Base-by-base conservation (phyloP, 805 yeast species). In the Jamesozyma gamospora region DNA sequence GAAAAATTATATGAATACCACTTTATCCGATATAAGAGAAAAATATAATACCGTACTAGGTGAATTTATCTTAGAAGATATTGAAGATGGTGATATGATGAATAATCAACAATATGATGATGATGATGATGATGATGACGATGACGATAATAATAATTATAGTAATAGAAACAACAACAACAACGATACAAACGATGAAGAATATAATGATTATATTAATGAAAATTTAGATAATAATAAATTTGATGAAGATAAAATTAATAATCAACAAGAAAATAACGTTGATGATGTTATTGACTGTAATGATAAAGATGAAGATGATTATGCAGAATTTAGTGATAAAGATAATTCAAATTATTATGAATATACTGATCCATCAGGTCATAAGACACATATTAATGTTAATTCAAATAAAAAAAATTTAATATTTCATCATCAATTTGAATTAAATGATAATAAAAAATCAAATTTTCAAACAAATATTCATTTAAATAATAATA, bases 41-140 rank as follows among this genome's bases (percentile, higher is more conserved):
- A 88, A 87, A 63, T 92, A 92, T 62, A 90, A 90, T 61, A 87
- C 96, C 6, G 82, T 90, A 24, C 69, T 90, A 34, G 97, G 98
- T 19, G 94, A 90, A 16, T 57, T 57, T 28, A 53, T 52, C 4
- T 73, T 67, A n/a, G 77, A 70, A 8, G 52, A 49, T 37, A 54
- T 49, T 29, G 50, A 44, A 5, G 55, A 49, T 10, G 28, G 33
- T 14, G 45, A 43, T 19, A 55, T 34, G 49, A 49, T 33, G n/a
- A 49, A 48, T 32, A 49, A 46, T 28, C 53, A 21, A 6, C 24
- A 21, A 21, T 21, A 21, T 21, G 24, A 21, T 21, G 51, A 39
- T 4, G 56, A 48, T 16, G 35, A 33, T 19, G 31, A 34, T 15
- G 12, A 27, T 15, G 21, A 51, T 17, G 60, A 53, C 24, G 55